Percentiles rank a stretch among this genome's conserved stretches.
Conservation (phyloP, 768 basidiomycete genomes). For the Tulasnella sp. region DNA sequence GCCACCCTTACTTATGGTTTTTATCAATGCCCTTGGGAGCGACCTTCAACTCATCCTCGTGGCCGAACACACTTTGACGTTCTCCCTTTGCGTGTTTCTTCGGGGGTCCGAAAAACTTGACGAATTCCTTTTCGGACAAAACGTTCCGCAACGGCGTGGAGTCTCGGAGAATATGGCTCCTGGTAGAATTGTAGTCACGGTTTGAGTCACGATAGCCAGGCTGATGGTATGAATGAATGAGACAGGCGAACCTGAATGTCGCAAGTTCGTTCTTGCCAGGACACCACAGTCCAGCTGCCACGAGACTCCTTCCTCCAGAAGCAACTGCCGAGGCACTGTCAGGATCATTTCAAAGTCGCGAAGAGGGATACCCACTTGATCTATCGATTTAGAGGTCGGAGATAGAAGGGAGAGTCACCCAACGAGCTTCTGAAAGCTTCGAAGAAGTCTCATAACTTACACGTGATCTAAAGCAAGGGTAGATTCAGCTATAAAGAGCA, state of each 20-base stretch:
- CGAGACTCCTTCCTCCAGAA: constrained; percentile 55
- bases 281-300: constrained; percentile 81
- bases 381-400: not conserved
- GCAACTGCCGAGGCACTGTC: constrained; percentile 35
- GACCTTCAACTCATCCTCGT: constrained; percentile 81
- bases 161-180: constrained; percentile 53
- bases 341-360: not conserved
- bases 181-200: not conserved
- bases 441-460: constrained; percentile 41
- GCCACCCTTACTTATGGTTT: constrained; percentile 57
- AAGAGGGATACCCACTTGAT: not conserved
- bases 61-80: constrained; percentile 76
- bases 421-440: not conserved
- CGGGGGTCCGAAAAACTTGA: constrained; percentile 69
- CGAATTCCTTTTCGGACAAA: constrained; percentile 68
- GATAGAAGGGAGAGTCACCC: not conserved
- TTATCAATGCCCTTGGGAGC: constrained; percentile 90
- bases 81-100: constrained; percentile 57
- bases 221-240: not conserved
- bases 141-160: constrained; percentile 60
- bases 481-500: not conserved
- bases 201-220: not conserved
- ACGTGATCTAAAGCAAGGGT: constrained; percentile 54
- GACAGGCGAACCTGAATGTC: constrained; percentile 56
- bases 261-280: constrained; percentile 75